Conservation (phyloP, 176 grass and related monocot genomes). For the Eleusine coracana region DNA sequence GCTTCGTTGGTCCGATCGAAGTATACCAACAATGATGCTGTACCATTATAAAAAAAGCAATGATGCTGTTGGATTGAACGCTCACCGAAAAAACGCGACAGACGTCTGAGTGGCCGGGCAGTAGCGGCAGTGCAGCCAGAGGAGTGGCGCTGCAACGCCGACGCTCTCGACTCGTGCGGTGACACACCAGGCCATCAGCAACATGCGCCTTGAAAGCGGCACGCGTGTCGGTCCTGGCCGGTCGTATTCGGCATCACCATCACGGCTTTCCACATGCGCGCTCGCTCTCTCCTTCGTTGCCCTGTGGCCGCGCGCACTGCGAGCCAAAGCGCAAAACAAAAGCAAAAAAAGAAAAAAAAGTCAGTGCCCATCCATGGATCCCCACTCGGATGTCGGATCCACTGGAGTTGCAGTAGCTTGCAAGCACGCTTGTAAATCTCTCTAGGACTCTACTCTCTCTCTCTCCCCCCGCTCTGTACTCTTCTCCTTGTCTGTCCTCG, state of each 20-base stretch:
- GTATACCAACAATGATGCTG: too few relatives aligned
- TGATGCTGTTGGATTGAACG: too few relatives aligned
- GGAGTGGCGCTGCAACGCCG: too few relatives aligned
- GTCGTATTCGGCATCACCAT: background rate
- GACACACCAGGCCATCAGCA: background rate
- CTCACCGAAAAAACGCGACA: too few relatives aligned
- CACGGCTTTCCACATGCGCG: conserved; percentile 2
- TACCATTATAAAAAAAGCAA: too few relatives aligned
- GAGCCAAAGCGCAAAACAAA: background rate
- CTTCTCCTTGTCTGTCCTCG: conserved; percentile 2
- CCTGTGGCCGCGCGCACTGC: background rate
- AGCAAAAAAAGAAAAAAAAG: background rate
- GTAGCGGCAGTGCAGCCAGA: too few relatives aligned
- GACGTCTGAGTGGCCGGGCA: too few relatives aligned
- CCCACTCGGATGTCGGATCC: background rate
- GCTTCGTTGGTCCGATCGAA: too few relatives aligned
- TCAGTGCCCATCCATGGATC: background rate
- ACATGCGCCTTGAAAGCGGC: conserved; percentile 19
- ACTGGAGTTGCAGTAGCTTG: background rate
- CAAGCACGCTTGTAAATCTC: background rate
- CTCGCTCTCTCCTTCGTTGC: background rate
- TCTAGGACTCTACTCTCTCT: background rate
- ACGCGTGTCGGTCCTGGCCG: background rate
- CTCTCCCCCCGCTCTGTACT: background rate
- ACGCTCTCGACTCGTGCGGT: background rate